A percentile compares a stretch with the other conserved stretches of the same genome.
These are phyloP conservation scores for Adiantum capillusveneris DNA, from an alignment of 75 land plant species.

Conservation along the genomic window DNA sequence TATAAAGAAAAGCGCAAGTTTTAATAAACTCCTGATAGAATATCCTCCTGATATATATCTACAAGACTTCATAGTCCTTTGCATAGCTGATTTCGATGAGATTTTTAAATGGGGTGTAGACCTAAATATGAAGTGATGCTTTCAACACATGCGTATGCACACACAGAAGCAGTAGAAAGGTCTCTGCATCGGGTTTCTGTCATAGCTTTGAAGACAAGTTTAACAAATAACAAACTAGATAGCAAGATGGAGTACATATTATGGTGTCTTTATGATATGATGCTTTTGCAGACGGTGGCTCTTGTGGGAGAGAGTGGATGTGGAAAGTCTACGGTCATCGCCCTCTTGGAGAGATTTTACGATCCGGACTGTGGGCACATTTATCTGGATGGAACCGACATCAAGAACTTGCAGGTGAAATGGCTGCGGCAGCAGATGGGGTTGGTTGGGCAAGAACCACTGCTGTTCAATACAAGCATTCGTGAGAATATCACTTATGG, in stretches of 20 bases:
- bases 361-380: conserved; percentile 8
- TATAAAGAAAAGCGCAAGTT: too few species aligned
- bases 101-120: too few species aligned
- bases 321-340: conserved; percentile 13
- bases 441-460: conserved; percentile 11
- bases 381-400: conserved; percentile 6
- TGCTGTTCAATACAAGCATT: conserved; percentile 5
- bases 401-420: conserved; percentile 3
- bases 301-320: conserved; percentile 14
- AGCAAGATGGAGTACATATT: too few species aligned
- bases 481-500: conserved; percentile 9
- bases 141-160: conserved; percentile 1
- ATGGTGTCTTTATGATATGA: too few species aligned
- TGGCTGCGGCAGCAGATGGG: conserved; percentile 11
- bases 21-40: too few species aligned
- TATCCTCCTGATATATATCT: too few species aligned
- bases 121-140: too few species aligned
- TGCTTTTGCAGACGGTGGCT: conserved; percentile 24
- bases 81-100: too few species aligned
- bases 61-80: too few species aligned
- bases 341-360: conserved; percentile 9
- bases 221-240: too few species aligned
- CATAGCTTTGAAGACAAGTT: too few species aligned
- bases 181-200: too few species aligned
- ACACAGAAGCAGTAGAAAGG: conserved; percentile 3